Conservation (phyloP, 2,329 filamentous ascomycete genomes). For the Cyphellophora attinorum region DNA sequence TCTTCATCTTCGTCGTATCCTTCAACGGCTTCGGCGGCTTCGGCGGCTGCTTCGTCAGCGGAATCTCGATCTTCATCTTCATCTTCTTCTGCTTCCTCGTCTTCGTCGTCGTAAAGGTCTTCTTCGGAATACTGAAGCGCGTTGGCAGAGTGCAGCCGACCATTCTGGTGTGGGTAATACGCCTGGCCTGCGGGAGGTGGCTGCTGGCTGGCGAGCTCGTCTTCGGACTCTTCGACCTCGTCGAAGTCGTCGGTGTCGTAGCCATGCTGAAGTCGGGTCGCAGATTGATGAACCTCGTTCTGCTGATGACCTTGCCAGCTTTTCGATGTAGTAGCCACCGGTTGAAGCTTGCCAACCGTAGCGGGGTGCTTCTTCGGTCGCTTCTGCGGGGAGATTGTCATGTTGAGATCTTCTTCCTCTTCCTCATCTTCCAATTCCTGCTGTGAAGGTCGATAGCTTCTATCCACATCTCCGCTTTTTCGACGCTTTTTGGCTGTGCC, state of each 20-base stretch:
- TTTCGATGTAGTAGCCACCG: neutral
- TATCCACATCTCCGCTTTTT: conserved; percentile 1
- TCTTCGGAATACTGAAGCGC: conserved; percentile 2
- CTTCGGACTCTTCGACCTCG: conserved; percentile 1
- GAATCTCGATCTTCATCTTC: conserved; percentile 1
- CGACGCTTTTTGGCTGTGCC: conserved; percentile 5
- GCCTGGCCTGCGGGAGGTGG: neutral
- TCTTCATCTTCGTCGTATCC: conserved; percentile 2
- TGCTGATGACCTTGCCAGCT: neutral
- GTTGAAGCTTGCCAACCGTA: neutral
- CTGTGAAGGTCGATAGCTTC: neutral
- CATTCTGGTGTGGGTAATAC: conserved; percentile 6
- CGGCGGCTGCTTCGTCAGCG: neutral
- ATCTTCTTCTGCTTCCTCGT: conserved; percentile 3
- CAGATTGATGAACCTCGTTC: no score
- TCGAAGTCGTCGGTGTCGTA: conserved; percentile 2
- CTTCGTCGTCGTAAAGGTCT: neutral
- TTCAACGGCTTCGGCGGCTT: conserved; percentile 1
- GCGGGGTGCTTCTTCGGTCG: neutral
- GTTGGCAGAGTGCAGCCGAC: conserved; percentile 2
- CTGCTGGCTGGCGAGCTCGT: conserved; percentile 3
- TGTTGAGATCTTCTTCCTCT: neutral
- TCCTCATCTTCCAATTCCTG: neutral
- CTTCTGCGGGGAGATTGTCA: neutral
- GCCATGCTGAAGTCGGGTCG: no score